These are phyloP conservation scores for Phytopythium mirpurense DNA, from an alignment of 352 stramenopile species.

Conservation along the genomic window DNA sequence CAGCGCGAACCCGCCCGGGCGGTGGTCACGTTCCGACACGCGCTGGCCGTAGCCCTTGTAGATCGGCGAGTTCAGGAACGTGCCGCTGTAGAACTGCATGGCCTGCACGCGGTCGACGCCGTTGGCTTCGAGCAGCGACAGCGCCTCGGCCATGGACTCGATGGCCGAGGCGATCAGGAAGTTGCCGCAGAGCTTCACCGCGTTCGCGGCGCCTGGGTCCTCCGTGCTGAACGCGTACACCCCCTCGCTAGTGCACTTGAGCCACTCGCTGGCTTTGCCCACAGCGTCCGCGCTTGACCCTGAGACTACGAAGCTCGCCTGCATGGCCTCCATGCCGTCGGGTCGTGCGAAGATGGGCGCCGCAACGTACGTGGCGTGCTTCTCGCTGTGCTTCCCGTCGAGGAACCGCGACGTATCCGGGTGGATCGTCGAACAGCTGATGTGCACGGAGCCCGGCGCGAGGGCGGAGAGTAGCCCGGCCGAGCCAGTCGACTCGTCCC, in stretches of 20 bases:
- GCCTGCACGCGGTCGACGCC: conserved; percentile 68
- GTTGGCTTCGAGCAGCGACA: conserved; percentile 61
- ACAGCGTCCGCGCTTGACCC: conserved; percentile 31
- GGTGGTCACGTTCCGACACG: conserved; percentile 70
- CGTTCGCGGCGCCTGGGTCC: conserved; percentile 59
- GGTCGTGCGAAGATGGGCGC: conserved; percentile 69
- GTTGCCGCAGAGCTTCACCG: conserved; percentile 77
- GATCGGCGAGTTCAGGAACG: conserved; percentile 78
- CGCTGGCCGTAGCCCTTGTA: conserved; percentile 79
- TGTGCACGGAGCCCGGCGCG: conserved; percentile 28
- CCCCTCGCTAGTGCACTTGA: conserved; percentile 33
- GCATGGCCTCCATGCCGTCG: conserved; percentile 60
- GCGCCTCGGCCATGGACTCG: conserved; percentile 66
- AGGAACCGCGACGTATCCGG: conserved; percentile 48
- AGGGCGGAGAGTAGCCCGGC: conserved; percentile 37
- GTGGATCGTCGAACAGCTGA: conserved; percentile 73
- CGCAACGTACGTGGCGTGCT: conserved; percentile 35
- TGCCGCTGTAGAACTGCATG: conserved; percentile 73
- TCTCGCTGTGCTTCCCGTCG: conserved; percentile 25
- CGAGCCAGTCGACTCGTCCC: conserved; percentile 11
- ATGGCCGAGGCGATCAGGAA: conserved; percentile 80
- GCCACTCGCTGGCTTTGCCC: conserved; percentile 24
- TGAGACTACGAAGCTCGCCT: conserved; percentile 61
- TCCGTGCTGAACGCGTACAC: conserved; percentile 52
- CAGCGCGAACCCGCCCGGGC: conserved; percentile 62